Conservation (phyloP, 1,284 basidiomycete genomes). For the Sphagnurus paluster region DNA sequence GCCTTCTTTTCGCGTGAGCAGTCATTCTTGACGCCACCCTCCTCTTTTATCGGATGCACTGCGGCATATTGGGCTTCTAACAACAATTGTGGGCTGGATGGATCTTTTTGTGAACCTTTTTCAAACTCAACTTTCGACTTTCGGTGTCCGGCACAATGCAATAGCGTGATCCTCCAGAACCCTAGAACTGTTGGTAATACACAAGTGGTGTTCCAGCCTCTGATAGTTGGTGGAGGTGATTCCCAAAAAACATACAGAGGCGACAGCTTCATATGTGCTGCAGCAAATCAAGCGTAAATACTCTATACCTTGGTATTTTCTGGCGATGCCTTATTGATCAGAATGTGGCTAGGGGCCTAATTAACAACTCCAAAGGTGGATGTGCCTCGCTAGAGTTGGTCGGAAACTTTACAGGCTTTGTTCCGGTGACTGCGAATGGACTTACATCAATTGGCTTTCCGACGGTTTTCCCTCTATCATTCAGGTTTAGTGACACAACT, state of each 20-base stretch:
- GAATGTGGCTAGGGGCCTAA: constrained; percentile 56
- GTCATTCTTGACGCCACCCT: constrained; percentile 65
- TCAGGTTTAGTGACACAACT: constrained; percentile 38
- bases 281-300: constrained; percentile 80
- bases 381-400: constrained; percentile 72
- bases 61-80: constrained; percentile 70
- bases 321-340: constrained; percentile 8
- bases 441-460: constrained; percentile 75
- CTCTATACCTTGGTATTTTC: constrained; percentile 5
- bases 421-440: constrained; percentile 60
- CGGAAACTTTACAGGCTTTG: constrained; percentile 72
- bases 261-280: constrained; percentile 84
- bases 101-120: constrained; percentile 68
- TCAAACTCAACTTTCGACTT: constrained; percentile 65
- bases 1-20: constrained; percentile 74
- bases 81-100: constrained; percentile 79
- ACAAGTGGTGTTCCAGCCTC: constrained; percentile 65
- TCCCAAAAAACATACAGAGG: constrained; percentile 70
- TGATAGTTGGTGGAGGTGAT: constrained; percentile 85
- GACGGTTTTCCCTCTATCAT: constrained; percentile 67
- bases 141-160: constrained; percentile 80
- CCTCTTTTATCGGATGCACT: constrained; percentile 67
- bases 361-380: constrained; percentile 68
- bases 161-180: constrained; percentile 69
- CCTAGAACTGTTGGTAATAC: constrained; percentile 74